These are phyloP conservation scores for Leptographium lundbergii DNA, from an alignment of 2,329 filamentous ascomycete genomes.

Conservation along the genomic window DNA sequence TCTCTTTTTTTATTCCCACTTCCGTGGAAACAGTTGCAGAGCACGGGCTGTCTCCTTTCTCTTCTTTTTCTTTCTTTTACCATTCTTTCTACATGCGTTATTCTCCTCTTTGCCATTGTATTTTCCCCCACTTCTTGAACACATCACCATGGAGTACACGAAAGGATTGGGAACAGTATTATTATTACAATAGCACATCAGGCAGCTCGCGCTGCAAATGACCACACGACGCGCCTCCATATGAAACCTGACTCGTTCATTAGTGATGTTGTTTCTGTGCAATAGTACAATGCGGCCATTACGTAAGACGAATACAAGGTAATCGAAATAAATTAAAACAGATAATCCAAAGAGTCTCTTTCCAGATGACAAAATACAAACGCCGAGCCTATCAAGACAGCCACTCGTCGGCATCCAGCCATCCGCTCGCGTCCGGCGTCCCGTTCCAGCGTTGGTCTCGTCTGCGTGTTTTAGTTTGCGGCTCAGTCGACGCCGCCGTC, in stretches of 20 bases:
- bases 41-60: neutral
- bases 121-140: neutral
- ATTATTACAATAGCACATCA: neutral
- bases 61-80: neutral
- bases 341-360: neutral
- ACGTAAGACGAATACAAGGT: neutral
- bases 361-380: neutral
- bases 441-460: no score
- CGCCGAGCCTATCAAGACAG: neutral
- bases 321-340: neutral
- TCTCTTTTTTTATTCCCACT: neutral
- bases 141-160: neutral
- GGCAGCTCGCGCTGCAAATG: neutral
- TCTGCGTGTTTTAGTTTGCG: no score
- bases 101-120: neutral
- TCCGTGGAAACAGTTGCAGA: neutral
- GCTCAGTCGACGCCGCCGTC: constrained; percentile 1
- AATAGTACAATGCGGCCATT: no score
- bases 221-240: neutral
- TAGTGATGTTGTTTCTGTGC: no score
- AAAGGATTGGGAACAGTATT: neutral
- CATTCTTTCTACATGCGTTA: no score
- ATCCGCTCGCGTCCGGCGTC: no score
- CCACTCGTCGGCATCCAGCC: no score
- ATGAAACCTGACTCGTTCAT: no score